These are phyloP conservation scores for Globisporangium acanthophoron DNA, from an alignment of 352 stramenopile species.

Conservation along the genomic window DNA sequence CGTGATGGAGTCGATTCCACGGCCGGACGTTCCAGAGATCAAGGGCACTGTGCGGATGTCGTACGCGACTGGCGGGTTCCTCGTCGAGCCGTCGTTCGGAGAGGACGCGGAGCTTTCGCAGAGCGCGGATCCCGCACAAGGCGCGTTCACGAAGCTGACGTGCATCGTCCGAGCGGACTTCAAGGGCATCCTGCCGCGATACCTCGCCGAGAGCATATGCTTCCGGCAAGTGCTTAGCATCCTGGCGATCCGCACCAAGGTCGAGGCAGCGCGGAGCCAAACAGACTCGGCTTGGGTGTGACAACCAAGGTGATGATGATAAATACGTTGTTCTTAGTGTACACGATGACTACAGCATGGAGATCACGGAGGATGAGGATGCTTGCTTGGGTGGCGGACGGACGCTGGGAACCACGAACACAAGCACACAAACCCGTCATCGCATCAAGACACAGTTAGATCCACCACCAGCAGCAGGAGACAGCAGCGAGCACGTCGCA, in stretches of 20 bases:
- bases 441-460: background rate
- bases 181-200: constrained; percentile 55
- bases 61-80: constrained; percentile 61
- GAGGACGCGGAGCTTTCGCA: constrained; percentile 18
- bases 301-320: no score
- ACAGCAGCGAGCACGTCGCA: background rate
- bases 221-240: constrained; percentile 70
- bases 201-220: constrained; percentile 70
- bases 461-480: background rate
- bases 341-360: no score
- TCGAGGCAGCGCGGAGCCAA: constrained; percentile 28
- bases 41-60: constrained; percentile 70
- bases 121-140: constrained; percentile 5
- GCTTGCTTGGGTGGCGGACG: no score
- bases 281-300: constrained; percentile 12
- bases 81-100: constrained; percentile 45
- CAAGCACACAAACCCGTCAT: background rate
- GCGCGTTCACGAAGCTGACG: constrained; percentile 35
- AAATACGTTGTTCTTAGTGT: no score
- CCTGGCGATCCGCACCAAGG: constrained; percentile 36
- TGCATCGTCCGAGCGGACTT: constrained; percentile 56
- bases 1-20: constrained; percentile 61
- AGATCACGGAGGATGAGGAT: no score
- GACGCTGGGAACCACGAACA: no score
- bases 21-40: constrained; percentile 57